Evolutionary conservation across 2,329 filamentous ascomycete genomes (phyloP).

Genomic region (Botrytis fragariae): DNA sequence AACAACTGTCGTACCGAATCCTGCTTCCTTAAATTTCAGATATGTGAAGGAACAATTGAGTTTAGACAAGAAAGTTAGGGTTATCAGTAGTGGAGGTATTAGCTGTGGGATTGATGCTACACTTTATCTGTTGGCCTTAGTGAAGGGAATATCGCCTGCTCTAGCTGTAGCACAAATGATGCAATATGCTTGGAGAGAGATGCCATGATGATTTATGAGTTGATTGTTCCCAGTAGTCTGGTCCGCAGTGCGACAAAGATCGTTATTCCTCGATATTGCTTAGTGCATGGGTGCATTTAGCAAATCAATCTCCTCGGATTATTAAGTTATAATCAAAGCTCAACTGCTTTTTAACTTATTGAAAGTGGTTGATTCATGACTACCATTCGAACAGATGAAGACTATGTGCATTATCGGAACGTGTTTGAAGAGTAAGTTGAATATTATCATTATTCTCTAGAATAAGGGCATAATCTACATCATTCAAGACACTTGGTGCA

Average conservation of each 20-base stretch:
- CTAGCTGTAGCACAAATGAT: constrained; percentile 14
- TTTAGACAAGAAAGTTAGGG: constrained; percentile 43
- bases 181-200: constrained; percentile 21
- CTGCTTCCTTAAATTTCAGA: constrained; percentile 15
- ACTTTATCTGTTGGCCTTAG: constrained; percentile 18
- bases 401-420: neutral
- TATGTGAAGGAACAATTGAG: constrained; percentile 17
- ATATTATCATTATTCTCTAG: neutral
- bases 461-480: neutral
- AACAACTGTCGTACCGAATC: constrained; percentile 10
- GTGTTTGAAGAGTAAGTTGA: neutral
- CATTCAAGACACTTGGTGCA: neutral
- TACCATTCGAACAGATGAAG: neutral
- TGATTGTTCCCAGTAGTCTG: neutral
- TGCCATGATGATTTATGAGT: constrained; percentile 2
- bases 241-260: neutral
- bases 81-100: constrained; percentile 78
- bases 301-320: neutral
- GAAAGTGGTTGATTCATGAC: neutral
- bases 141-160: constrained; percentile 8
- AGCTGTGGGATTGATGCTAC: constrained; percentile 79
- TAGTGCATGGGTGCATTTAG: neutral
- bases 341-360: neutral
- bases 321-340: neutral
- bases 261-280: neutral